phyloP scores from a whole-genome alignment of 2,329 filamentous ascomycete genomes.

The Didymella sp. region DNA sequence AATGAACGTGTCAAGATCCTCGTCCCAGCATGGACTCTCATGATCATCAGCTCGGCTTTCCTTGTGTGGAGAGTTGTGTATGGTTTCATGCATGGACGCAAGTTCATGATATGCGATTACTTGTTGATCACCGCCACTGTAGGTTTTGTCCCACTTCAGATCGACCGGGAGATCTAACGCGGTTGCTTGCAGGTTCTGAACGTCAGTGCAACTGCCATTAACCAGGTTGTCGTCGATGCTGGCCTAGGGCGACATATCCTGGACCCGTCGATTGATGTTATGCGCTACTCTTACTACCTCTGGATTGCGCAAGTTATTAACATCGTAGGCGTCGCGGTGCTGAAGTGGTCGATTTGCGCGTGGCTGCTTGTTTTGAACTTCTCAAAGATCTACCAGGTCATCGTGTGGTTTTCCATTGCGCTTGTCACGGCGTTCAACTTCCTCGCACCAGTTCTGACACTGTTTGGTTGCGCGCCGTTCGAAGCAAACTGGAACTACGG shows the following conservation, averaged over 20 bases:
- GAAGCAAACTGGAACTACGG: slow-evolving; percentile 39
- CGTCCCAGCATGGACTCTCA: slow-evolving; percentile 27
- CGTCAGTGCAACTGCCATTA: slow-evolving; percentile 22
- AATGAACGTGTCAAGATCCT: slow-evolving; percentile 32
- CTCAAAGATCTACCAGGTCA: slow-evolving; percentile 31
- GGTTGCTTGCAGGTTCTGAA: slow-evolving; percentile 24
- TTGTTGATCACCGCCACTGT: slow-evolving; percentile 38
- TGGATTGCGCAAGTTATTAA: slow-evolving; percentile 39
- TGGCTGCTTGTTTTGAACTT: slow-evolving; percentile 42
- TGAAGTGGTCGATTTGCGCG: slow-evolving; percentile 43
- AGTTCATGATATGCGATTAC: slow-evolving; percentile 35
- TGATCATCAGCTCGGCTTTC: slow-evolving; percentile 32
- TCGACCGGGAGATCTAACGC: slow-evolving; percentile 12
- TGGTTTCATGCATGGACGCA: slow-evolving; percentile 27
- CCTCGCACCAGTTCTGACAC: slow-evolving; percentile 31
- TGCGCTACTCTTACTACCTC: slow-evolving; percentile 31
- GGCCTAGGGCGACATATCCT: slow-evolving; percentile 35
- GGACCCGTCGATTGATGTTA: slow-evolving; percentile 29
- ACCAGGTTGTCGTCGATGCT: slow-evolving; percentile 26
- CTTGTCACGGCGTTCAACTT: slow-evolving; percentile 40
- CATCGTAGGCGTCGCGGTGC: slow-evolving; percentile 37
- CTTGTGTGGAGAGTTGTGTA: slow-evolving; percentile 36
- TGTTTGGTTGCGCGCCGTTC: slow-evolving; percentile 38
- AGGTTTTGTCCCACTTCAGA: slow-evolving; percentile 18
- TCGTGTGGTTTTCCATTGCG: slow-evolving; percentile 39